These are phyloP conservation scores for Firmiana major DNA, from an alignment of 345 rosid species.

Conservation along the genomic window DNA sequence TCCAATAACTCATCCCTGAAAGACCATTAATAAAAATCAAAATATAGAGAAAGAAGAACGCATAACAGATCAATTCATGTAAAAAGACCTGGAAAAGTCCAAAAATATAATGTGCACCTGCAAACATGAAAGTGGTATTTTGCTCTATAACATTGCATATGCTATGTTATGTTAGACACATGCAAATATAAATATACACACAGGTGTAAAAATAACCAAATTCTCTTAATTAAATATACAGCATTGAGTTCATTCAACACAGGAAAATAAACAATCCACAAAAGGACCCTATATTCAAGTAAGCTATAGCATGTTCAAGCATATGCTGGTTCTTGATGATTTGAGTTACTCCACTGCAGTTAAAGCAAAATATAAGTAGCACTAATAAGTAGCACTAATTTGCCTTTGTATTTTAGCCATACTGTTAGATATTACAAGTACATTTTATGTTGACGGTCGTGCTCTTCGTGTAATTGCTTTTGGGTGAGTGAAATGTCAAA, in stretches of 20 bases:
- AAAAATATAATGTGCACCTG: not conserved
- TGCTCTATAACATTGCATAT: not conserved
- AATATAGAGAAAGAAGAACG: not conserved
- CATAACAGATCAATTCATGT: not conserved
- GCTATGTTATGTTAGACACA: not conserved
- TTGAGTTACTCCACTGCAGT: not conserved
- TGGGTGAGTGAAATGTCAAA: slow-evolving; percentile 86
- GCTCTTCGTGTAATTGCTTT: slow-evolving; percentile 86
- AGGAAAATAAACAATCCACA: not conserved
- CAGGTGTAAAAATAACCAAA: not conserved
- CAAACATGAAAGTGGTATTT: not conserved
- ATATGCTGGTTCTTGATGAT: not conserved
- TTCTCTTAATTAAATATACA: not conserved
- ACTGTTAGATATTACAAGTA: not conserved
- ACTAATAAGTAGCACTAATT: not conserved
- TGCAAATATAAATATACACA: not conserved
- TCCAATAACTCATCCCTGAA: slow-evolving; percentile 62
- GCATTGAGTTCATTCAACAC: not conserved
- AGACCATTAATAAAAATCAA: not conserved
- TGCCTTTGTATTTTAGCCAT: not conserved
- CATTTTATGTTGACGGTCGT: slow-evolving; percentile 62
- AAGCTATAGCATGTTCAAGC: not conserved
- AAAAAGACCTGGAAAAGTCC: not conserved
- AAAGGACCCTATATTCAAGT: not conserved
- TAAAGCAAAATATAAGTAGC: not conserved